Conservation (phyloP, 2,329 filamentous ascomycete genomes). For the Acephala macrosclerotiorum region DNA sequence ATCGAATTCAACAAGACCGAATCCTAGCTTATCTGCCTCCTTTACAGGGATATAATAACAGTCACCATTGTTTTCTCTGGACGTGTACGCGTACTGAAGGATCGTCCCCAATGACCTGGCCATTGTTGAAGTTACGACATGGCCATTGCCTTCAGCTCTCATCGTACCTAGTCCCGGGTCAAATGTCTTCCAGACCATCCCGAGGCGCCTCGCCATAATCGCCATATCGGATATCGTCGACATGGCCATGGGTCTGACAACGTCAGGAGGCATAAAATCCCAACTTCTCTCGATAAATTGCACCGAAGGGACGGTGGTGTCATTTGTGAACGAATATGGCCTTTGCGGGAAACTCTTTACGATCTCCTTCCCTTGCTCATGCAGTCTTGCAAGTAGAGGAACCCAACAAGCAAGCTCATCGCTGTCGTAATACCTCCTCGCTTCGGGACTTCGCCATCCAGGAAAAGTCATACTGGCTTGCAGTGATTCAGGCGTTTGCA, state of each 20-base stretch:
- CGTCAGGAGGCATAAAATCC: slow-evolving; percentile 42
- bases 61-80: slow-evolving; percentile 7
- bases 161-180: slow-evolving; percentile 35
- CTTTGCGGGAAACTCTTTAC: slow-evolving; percentile 15
- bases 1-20: slow-evolving; percentile 27
- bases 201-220: slow-evolving; percentile 38
- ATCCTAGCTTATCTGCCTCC: slow-evolving; percentile 30
- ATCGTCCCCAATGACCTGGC: slow-evolving; percentile 35
- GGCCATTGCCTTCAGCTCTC: slow-evolving; percentile 40
- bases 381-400: slow-evolving; percentile 26
- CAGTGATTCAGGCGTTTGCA: slow-evolving; percentile 17
- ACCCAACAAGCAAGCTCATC: slow-evolving; percentile 33
- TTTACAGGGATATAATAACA: slow-evolving; percentile 23
- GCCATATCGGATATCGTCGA: slow-evolving; percentile 36
- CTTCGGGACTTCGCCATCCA: slow-evolving; percentile 17
- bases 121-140: slow-evolving; percentile 37
- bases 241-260: slow-evolving; percentile 37
- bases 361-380: slow-evolving; percentile 21
- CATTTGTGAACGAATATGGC: not conserved
- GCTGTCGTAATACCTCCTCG: slow-evolving; percentile 21
- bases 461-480: slow-evolving; percentile 23
- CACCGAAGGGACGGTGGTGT: slow-evolving; percentile 23
- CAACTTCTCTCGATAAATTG: slow-evolving; percentile 35
- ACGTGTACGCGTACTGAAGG: slow-evolving; percentile 32
- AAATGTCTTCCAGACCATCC: slow-evolving; percentile 41